phyloP scores from a whole-genome alignment of 2,329 filamentous ascomycete genomes.

The Cladosporium sp. region DNA sequence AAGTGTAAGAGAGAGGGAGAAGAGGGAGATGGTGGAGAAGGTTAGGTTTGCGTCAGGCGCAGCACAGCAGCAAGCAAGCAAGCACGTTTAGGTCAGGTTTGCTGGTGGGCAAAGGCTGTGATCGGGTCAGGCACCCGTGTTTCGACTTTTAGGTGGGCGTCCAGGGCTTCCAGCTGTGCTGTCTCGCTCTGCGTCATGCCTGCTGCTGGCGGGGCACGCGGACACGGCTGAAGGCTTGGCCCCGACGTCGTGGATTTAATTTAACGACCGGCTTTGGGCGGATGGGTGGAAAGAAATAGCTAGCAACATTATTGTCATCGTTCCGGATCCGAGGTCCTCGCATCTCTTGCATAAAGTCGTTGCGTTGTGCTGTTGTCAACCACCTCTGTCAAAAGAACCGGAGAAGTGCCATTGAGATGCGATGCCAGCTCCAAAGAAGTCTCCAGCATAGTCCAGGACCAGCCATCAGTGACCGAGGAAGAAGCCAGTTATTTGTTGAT shows the following conservation, averaged over 20 bases:
- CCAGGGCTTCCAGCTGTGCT: background rate
- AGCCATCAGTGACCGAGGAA: background rate
- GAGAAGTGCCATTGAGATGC: background rate
- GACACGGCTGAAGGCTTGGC: slow-evolving; percentile 18
- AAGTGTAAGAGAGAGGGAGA: background rate
- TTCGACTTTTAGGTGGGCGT: background rate
- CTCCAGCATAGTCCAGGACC: background rate
- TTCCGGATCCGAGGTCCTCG: slow-evolving; percentile 11
- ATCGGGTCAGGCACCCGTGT: background rate
- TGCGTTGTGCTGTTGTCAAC: background rate
- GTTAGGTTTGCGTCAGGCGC: slow-evolving; percentile 9
- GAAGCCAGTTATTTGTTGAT: background rate
- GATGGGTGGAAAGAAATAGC: background rate
- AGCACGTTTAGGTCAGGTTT: slow-evolving; percentile 10
- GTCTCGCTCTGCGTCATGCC: slow-evolving; percentile 14
- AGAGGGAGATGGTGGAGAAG: slow-evolving; percentile 1
- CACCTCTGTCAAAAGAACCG: background rate
- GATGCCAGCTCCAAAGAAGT: background rate
- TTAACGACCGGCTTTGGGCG: background rate
- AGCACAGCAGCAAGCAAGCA: slow-evolving; percentile 19
- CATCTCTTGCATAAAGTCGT: background rate
- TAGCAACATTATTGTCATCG: background rate
- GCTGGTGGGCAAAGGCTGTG: slow-evolving; percentile 3
- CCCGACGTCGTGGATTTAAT: background rate
- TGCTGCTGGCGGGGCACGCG: slow-evolving; percentile 1